These are phyloP conservation scores for Cladosporium sp. DNA, from an alignment of 2,329 filamentous ascomycete species.

Conservation along the genomic window DNA sequence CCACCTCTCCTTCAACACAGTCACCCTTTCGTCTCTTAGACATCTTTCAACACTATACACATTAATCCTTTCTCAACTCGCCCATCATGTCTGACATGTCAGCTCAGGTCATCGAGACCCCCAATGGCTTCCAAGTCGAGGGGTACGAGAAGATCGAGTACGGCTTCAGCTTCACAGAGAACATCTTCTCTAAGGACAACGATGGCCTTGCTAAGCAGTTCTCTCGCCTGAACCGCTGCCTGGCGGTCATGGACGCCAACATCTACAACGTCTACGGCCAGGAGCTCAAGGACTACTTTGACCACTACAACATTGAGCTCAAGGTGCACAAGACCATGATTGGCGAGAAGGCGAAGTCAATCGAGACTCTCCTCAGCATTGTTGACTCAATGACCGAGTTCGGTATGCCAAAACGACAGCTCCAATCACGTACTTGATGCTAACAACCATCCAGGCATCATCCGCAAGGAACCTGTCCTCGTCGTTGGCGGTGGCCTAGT, in stretches of 20 bases:
- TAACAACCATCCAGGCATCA: constrained; percentile 17
- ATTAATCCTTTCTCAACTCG: constrained; percentile 15
- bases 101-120: constrained; percentile 60
- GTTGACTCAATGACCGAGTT: constrained; percentile 73
- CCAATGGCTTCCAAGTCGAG: constrained; percentile 64
- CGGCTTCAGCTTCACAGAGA: constrained; percentile 69
- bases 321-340: constrained; percentile 70
- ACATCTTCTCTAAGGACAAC: constrained; percentile 60
- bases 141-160: constrained; percentile 75
- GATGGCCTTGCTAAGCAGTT: constrained; percentile 62
- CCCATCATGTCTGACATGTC: constrained; percentile 63
- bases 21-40: constrained; percentile 12
- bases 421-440: no score
- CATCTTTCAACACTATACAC: constrained; percentile 10
- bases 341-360: constrained; percentile 70
- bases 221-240: constrained; percentile 58
- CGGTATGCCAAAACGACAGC: constrained; percentile 52
- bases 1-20: constrained; percentile 9
- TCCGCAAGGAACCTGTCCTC: constrained; percentile 56
- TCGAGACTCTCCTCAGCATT: constrained; percentile 65
- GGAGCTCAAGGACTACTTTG: constrained; percentile 64
- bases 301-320: constrained; percentile 58
- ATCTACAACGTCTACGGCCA: constrained; percentile 65
- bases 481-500: constrained; percentile 66
- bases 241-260: constrained; percentile 68